These are phyloP conservation scores for Fennellomyces sp. DNA, from an alignment of 371 early-diverging fungal genomes.

Conservation along the genomic window DNA sequence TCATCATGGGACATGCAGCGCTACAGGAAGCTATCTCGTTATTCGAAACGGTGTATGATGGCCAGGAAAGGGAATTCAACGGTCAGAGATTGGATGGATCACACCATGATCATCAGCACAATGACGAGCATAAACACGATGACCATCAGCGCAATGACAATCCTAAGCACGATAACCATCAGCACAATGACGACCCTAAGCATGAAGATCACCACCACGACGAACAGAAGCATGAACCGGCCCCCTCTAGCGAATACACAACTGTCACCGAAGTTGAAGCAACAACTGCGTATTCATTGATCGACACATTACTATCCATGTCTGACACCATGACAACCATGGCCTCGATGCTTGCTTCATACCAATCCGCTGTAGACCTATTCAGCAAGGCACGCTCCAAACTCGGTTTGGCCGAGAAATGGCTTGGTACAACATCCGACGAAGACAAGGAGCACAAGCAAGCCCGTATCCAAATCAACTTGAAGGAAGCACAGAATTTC, in stretches of 20 bases:
- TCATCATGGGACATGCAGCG: slow-evolving; percentile 12
- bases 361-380: slow-evolving; percentile 34
- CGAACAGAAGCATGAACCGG: not conserved
- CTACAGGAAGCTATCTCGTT: slow-evolving; percentile 58
- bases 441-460: slow-evolving; percentile 32
- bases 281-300: slow-evolving; percentile 42
- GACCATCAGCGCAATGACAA: slow-evolving; percentile 2
- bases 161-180: not conserved
- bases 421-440: slow-evolving; percentile 21
- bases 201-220: not conserved
- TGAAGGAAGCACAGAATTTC: slow-evolving; percentile 60
- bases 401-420: slow-evolving; percentile 41
- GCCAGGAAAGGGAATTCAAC: slow-evolving; percentile 49
- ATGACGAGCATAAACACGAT: slow-evolving; percentile 7
- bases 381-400: slow-evolving; percentile 39
- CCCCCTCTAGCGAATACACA: slow-evolving; percentile 15
- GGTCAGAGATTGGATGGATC: slow-evolving; percentile 8
- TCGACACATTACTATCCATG: slow-evolving; percentile 42
- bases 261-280: slow-evolving; percentile 47
- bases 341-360: slow-evolving; percentile 51
- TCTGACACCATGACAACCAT: slow-evolving; percentile 48
- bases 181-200: not conserved
- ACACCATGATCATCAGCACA: not conserved
- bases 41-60: slow-evolving; percentile 50
- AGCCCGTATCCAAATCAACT: slow-evolving; percentile 45